Percentiles rank a stretch among this genome's conserved stretches.
Evolutionary conservation across 768 basidiomycete genomes (phyloP).

Genomic region (Hypholoma sublateritium): DNA sequence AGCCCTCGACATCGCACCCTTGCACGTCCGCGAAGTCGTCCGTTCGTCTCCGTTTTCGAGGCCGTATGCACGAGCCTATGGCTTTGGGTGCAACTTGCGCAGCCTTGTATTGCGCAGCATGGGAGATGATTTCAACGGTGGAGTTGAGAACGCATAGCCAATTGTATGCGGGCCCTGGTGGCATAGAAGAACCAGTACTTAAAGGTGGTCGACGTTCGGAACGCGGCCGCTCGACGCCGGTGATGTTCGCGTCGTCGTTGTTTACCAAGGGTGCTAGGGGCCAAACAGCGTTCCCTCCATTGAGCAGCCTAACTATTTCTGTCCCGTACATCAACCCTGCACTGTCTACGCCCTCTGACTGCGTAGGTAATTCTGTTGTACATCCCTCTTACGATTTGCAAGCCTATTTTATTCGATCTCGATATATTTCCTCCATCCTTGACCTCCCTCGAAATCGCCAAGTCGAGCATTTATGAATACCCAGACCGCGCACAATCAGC

Average conservation of each 20-base stretch:
- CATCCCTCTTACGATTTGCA: too few species aligned
- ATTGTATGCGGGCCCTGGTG: conserved; percentile 68
- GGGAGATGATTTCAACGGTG: conserved; percentile 56
- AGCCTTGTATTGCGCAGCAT: conserved; percentile 61
- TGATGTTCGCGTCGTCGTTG: background rate
- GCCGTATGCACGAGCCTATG: conserved; percentile 14
- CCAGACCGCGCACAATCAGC: conserved; percentile 4
- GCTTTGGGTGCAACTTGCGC: conserved; percentile 33
- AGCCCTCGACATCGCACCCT: background rate
- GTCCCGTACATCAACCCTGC: background rate
- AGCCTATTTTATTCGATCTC: too few species aligned
- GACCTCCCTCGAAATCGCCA: background rate
- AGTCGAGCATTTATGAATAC: background rate
- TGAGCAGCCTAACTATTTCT: too few species aligned
- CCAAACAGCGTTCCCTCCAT: background rate
- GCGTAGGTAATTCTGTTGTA: too few species aligned
- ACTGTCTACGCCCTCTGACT: background rate
- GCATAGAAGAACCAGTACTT: conserved; percentile 41
- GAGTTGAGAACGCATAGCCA: conserved; percentile 70
- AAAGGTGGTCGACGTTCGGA: background rate
- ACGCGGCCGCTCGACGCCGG: background rate
- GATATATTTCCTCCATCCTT: too few species aligned
- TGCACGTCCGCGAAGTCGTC: background rate
- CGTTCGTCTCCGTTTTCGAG: conserved; percentile 19
- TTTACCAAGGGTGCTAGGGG: background rate